Conservation (phyloP, 2,329 filamentous ascomycete species). For the Aureobasidium sp. region DNA sequence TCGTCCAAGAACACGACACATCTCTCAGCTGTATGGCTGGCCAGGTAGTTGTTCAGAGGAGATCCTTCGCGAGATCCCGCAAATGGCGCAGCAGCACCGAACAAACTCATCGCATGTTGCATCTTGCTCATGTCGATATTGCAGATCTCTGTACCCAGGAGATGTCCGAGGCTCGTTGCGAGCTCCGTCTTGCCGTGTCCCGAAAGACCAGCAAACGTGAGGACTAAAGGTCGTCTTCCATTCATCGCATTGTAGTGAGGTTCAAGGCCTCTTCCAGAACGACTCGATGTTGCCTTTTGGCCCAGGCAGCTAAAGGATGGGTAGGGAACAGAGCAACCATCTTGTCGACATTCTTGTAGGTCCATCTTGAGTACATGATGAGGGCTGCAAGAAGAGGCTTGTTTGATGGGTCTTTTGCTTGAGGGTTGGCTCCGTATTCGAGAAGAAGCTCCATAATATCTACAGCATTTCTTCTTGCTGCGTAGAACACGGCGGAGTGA, state of each 20-base stretch:
- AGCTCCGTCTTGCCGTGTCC: slow-evolving; percentile 46
- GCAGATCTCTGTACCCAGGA: slow-evolving; percentile 33
- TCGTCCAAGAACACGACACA: slow-evolving; percentile 45
- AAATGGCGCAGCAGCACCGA: not conserved
- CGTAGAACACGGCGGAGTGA: not conserved
- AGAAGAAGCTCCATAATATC: not conserved
- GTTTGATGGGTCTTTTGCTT: not conserved
- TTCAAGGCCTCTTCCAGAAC: not conserved
- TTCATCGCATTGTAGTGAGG: not conserved
- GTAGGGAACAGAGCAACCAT: not conserved
- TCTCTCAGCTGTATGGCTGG: slow-evolving; percentile 26
- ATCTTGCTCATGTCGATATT: not conserved
- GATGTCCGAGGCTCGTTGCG: slow-evolving; percentile 33
- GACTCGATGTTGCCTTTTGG: not conserved
- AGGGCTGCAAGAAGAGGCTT: not conserved
- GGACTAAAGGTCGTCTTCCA: not conserved
- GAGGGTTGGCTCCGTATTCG: not conserved
- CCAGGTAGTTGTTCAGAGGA: slow-evolving; percentile 42
- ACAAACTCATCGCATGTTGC: not conserved
- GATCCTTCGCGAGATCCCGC: slow-evolving; percentile 28
- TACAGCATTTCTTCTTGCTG: not conserved
- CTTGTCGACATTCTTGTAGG: not conserved
- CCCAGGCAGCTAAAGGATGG: not conserved
- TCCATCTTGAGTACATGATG: not conserved
- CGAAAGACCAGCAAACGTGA: slow-evolving; percentile 39